Conservation (phyloP, 2,329 filamentous ascomycete genomes). For the Endoconidiophora laricicola region DNA sequence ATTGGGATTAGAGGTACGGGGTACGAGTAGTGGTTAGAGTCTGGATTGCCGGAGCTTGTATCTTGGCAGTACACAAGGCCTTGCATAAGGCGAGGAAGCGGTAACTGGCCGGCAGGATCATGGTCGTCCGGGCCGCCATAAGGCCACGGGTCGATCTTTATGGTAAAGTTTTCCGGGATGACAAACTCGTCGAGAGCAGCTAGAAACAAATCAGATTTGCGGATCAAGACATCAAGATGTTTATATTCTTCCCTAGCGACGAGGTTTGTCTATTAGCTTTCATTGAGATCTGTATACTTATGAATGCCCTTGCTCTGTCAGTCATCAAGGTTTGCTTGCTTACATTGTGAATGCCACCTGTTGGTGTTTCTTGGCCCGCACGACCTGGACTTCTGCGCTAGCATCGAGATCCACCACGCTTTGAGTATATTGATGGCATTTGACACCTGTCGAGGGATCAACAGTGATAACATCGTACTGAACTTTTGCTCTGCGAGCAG, state of each 20-base stretch:
- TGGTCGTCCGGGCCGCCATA: conserved; percentile 34
- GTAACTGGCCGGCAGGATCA: conserved; percentile 17
- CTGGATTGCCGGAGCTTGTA: conserved; percentile 26
- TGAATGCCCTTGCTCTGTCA: too few species aligned
- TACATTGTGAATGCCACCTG: conserved; percentile 24
- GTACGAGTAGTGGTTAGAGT: conserved; percentile 47
- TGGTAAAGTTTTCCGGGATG: conserved; percentile 25
- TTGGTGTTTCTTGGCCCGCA: conserved; percentile 16
- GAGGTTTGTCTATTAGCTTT: not conserved
- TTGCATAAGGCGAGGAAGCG: conserved; percentile 28
- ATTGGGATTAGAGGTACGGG: conserved; percentile 43
- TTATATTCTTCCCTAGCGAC: conserved; percentile 23
- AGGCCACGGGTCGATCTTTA: conserved; percentile 46
- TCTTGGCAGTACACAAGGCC: conserved; percentile 33
- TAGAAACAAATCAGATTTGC: conserved; percentile 29
- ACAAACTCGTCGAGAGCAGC: conserved; percentile 30
- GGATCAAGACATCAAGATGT: conserved; percentile 24
- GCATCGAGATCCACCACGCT: conserved; percentile 24
- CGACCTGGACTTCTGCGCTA: conserved; percentile 9
- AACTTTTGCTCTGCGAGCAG: conserved; percentile 30
- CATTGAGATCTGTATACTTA: not conserved
- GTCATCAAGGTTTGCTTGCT: conserved; percentile 7
- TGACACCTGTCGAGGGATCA: conserved; percentile 12
- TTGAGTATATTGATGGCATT: conserved; percentile 20
- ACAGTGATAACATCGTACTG: conserved; percentile 25